Base-by-base conservation (phyloP, 116 monocot species). In the Phalaenopsis hybrid region DNA sequence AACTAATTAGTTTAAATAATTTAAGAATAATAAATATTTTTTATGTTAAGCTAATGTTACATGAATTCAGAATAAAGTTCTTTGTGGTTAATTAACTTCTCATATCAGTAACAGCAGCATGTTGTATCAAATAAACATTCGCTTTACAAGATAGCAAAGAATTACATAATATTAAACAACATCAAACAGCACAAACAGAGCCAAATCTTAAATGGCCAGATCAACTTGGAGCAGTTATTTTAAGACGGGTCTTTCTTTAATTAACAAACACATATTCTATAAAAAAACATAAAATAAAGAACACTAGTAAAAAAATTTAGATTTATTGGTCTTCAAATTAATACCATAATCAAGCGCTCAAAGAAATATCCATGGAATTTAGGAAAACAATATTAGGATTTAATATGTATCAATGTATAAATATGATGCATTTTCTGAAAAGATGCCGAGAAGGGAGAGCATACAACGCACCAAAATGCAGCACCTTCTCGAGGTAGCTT, bases 391-490 rank as follows among this genome's bases (percentile, higher is more conserved):
- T 61, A 18, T 61, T 18, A 61, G n/a, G 20, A 61, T 61, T 18
- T 21, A 4, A 17, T 4, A 23, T 23, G 23, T 23, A 8, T 25
- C 8, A 6, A 16, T 55, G 15, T 4, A 16, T 55, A 16, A 3
- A 16, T 4, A 4, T 16, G 55, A 4, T 45, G 1, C 15, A 25
- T 4, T 21, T 80, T 65, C 65, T 31, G 10, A 20, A 49, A 25
- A 28, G 5, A 23, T 15, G 1, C 17, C 15, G 1, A 50, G 17
- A 74, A 65, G 48, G 6, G 51, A 43, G 43, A 20, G 79, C 48
- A 78, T n/a, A 44, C 8, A 65, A 87, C 96, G 57, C 63, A 96
- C 96, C 96, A 96, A 88, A 96, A 96, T 80, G 94, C 86, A 81
- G 94, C 86, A 86, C 68, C 86, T 88, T 91, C 88, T 44, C 92